Base-by-base conservation (phyloP, 2,329 filamentous ascomycete genomes). In the Stemphylium lycopersici region DNA sequence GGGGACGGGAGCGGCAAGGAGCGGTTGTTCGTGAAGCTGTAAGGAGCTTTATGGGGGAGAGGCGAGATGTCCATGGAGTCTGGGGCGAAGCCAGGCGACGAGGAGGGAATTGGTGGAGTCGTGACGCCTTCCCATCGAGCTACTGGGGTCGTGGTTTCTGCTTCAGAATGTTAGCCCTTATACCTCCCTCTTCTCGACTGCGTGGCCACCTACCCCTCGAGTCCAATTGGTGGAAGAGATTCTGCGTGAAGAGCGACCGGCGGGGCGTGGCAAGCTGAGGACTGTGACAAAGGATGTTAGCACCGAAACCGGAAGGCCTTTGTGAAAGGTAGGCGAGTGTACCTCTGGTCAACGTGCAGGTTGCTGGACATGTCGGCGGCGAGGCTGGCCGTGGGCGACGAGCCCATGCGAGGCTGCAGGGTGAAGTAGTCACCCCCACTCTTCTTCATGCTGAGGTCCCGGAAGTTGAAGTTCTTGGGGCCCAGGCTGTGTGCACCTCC, bases 261-360 rank as follows among this genome's bases (percentile, higher is more conserved):
- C 91, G 88, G 53, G 91, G 91, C 7, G 91, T 96, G 11, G 89
- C 88, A 63, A 93, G 83, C 75, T 90, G 88, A 31, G 91, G 91
- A 76, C 91, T 96, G 76, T 52, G 69, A 69, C 64, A 74, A 67
- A 70, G 65, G 70, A 58, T 62, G 74, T 83, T 65, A 83, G 68
- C 54, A 58, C 43, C 38, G 55, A 32, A 60, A 52, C 39, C 42
- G 59, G 55, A 56, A 52, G 48, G 44, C 31, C 59, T 59, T 58
- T 56, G 79, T 67, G 63, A 68, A 68, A 64, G 26, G 32, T 20
- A 65, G 60, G 16, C 47, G 51, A 33, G 31, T 20, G 65, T 81
- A 97, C 93, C 93, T 97, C 71, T 89, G 91, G 77, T 97, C 93
- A 74, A 98, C 90, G 73, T 93, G 90, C 75, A 98, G 96, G 80